Evolutionary conservation across 257 asterid species (phyloP).

Genomic region (Voacanga thouarsii): DNA sequence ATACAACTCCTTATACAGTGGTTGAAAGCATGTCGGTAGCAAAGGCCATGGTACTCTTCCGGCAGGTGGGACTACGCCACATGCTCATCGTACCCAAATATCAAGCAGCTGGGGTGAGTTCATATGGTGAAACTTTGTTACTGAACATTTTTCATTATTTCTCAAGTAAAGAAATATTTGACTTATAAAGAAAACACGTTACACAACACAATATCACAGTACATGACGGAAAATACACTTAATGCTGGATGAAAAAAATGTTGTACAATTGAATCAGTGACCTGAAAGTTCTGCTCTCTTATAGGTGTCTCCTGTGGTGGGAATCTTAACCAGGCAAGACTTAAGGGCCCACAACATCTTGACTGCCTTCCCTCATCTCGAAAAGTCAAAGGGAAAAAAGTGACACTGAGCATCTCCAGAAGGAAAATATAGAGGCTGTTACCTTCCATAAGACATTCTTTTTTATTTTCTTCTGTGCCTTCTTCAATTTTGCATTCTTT

Average conservation of each 20-base stretch:
- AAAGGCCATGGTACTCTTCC: constrained; percentile 79
- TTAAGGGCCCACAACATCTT: constrained; percentile 75
- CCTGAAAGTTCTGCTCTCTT: constrained; percentile 23
- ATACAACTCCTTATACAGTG: constrained; percentile 69
- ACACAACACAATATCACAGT: neutral
- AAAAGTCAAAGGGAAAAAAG: constrained; percentile 48
- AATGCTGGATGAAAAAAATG: neutral
- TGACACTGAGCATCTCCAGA: constrained; percentile 33
- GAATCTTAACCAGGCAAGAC: constrained; percentile 94
- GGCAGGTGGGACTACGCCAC: constrained; percentile 86
- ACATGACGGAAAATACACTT: neutral
- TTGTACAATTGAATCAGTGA: constrained; percentile 5
- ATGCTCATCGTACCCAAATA: constrained; percentile 76
- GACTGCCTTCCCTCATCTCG: constrained; percentile 70
- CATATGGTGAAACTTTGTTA: neutral
- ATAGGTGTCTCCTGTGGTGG: constrained; percentile 74
- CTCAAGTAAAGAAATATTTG: neutral
- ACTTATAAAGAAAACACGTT: neutral
- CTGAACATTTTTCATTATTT: neutral
- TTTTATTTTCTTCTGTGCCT: neutral
- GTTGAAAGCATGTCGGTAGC: constrained; percentile 79
- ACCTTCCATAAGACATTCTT: neutral
- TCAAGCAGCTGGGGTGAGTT: constrained; percentile 75
- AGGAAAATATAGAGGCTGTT: neutral
- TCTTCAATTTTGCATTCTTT: constrained; percentile 9